phyloP scores from a whole-genome alignment of 2,329 filamentous ascomycete species.

The Pseudogymnoascus sp. region DNA sequence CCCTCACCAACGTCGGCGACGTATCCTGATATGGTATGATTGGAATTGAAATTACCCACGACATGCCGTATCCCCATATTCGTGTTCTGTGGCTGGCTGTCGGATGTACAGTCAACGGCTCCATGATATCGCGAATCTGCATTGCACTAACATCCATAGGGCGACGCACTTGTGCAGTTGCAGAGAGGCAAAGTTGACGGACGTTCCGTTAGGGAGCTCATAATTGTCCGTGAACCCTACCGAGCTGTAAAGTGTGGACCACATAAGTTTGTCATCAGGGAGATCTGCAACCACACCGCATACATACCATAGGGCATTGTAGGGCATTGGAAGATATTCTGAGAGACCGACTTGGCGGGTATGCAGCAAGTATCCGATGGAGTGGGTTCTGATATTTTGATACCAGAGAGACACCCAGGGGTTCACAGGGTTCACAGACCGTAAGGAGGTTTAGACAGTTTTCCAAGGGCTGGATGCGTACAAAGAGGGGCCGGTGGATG shows the following conservation, averaged over 20 bases:
- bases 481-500: slow-evolving; percentile 1
- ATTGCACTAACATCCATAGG: slow-evolving; percentile 7
- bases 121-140: slow-evolving; percentile 7
- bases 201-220: slow-evolving; percentile 19
- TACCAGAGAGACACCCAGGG: background rate
- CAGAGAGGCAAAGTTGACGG: slow-evolving; percentile 6
- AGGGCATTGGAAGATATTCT: slow-evolving; percentile 6
- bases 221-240: slow-evolving; percentile 25
- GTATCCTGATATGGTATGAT: slow-evolving; percentile 6
- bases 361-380: slow-evolving; percentile 7
- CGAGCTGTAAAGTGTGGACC: slow-evolving; percentile 19
- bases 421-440: slow-evolving; percentile 2
- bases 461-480: background rate
- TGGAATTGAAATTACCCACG: slow-evolving; percentile 5
- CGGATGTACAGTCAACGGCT: slow-evolving; percentile 6
- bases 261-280: slow-evolving; percentile 7
- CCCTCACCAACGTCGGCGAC: slow-evolving; percentile 5
- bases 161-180: slow-evolving; percentile 3
- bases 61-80: slow-evolving; percentile 3
- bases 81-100: slow-evolving; percentile 7
- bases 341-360: slow-evolving; percentile 4
- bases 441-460: background rate
- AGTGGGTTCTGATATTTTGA: slow-evolving; percentile 1
- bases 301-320: background rate
- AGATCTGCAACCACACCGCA: slow-evolving; percentile 2